Percentiles rank a stretch among this genome's conserved stretches.
These are phyloP conservation scores for Tetrapyrgos nigripes DNA, from an alignment of 1,284 basidiomycete genomes.

Conservation along the genomic window DNA sequence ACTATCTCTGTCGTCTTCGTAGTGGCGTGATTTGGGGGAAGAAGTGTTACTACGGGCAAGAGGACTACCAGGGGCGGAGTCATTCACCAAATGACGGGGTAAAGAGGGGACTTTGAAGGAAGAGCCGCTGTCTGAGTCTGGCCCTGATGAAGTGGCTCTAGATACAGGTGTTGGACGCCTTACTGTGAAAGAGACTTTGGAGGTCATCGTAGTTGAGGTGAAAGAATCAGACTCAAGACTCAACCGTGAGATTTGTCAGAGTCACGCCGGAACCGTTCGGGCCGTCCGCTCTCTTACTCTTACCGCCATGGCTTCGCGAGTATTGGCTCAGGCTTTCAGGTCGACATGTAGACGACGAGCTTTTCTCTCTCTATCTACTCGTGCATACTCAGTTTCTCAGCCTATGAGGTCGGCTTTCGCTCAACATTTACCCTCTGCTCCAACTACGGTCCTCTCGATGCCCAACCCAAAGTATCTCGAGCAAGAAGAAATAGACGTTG, in stretches of 20 bases:
- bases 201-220: conserved; percentile 32
- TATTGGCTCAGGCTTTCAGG: conserved; percentile 1
- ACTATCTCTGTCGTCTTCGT: conserved; percentile 44
- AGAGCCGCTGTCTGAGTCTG: conserved; percentile 56
- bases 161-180: conserved; percentile 72
- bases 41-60: conserved; percentile 55
- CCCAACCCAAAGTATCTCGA: conserved; percentile 57
- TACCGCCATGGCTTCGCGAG: conserved; percentile 12
- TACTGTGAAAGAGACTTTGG: conserved; percentile 77
- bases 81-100: conserved; percentile 56
- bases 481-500: conserved; percentile 61
- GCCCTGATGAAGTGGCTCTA: conserved; percentile 60
- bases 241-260: not conserved
- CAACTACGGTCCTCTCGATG: conserved; percentile 48
- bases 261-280: not conserved
- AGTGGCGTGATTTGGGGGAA: conserved; percentile 41
- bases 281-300: not conserved
- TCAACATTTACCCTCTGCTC: conserved; percentile 42
- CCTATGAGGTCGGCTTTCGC: conserved; percentile 38
- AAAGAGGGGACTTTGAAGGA: conserved; percentile 65
- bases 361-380: not conserved
- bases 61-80: conserved; percentile 60
- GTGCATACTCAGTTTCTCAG: conserved; percentile 29
- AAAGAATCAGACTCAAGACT: not conserved
- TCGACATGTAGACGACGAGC: not conserved